phyloP scores from a whole-genome alignment of 345 rosid species.

The Dipteronia sinensis region DNA sequence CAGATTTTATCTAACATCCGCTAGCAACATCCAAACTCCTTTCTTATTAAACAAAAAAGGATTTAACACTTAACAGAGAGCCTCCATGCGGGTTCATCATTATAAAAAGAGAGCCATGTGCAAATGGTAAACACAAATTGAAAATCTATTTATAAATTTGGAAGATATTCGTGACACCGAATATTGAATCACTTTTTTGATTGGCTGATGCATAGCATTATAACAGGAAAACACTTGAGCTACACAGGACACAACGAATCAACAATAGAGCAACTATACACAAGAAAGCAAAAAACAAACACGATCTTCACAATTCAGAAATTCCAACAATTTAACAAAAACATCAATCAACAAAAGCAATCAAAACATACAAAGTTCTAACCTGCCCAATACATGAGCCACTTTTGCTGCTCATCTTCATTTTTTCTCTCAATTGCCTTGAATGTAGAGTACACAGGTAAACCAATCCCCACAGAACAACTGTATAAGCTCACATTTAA shows the following conservation, averaged over 20 bases:
- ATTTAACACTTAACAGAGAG: background rate
- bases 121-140: background rate
- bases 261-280: background rate
- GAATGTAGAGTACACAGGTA: slow-evolving; percentile 53
- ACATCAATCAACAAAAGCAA: background rate
- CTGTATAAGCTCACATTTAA: slow-evolving; percentile 27
- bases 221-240: background rate
- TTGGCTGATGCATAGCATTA: background rate
- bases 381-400: slow-evolving; percentile 54
- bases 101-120: background rate
- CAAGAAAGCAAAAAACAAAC: background rate
- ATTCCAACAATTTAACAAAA: background rate
- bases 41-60: background rate
- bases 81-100: no score
- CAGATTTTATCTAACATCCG: background rate
- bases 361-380: background rate
- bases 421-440: slow-evolving; percentile 48
- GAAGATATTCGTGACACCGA: background rate
- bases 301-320: background rate
- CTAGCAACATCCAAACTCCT: background rate
- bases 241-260: background rate
- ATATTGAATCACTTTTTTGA: background rate
- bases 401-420: slow-evolving; percentile 34
- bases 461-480: slow-evolving; percentile 44
- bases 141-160: background rate